These are phyloP conservation scores for Glycine latifolia DNA, from an alignment of 306 rosid genomes.

Conservation along the genomic window DNA sequence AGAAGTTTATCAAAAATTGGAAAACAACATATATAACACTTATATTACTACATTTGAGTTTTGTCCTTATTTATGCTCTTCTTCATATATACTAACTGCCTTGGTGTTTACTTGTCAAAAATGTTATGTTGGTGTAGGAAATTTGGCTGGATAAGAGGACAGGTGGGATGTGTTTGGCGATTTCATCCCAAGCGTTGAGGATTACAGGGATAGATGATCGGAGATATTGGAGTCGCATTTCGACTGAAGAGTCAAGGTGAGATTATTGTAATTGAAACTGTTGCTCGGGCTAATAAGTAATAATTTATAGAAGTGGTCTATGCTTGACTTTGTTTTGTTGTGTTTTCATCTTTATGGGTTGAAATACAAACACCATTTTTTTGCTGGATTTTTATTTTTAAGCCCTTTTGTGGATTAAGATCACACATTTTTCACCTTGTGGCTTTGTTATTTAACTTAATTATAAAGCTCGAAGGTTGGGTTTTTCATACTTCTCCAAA, in stretches of 20 bases:
- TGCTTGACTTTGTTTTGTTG: constrained; percentile 17
- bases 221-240: constrained; percentile 88
- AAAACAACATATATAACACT: background rate
- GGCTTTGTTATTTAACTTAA: background rate
- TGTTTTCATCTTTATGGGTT: background rate
- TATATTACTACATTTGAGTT: background rate
- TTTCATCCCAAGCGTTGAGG: constrained; percentile 73
- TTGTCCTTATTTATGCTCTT: background rate
- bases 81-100: background rate
- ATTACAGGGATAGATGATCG: constrained; percentile 95
- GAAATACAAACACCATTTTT: background rate
- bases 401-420: background rate
- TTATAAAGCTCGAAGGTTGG: background rate
- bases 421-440: background rate
- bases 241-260: constrained; percentile 83
- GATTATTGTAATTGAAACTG: constrained; percentile 37
- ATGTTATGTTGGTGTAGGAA: constrained; percentile 59
- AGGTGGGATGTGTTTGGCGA: constrained; percentile 70
- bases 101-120: constrained; percentile 24
- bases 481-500: background rate
- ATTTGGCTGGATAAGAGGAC: constrained; percentile 77
- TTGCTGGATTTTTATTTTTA: background rate
- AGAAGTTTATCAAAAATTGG: too few species aligned
- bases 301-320: background rate
- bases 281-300: background rate